phyloP scores from a whole-genome alignment of 2,329 filamentous ascomycete species.

The Cladosporium sp. region DNA sequence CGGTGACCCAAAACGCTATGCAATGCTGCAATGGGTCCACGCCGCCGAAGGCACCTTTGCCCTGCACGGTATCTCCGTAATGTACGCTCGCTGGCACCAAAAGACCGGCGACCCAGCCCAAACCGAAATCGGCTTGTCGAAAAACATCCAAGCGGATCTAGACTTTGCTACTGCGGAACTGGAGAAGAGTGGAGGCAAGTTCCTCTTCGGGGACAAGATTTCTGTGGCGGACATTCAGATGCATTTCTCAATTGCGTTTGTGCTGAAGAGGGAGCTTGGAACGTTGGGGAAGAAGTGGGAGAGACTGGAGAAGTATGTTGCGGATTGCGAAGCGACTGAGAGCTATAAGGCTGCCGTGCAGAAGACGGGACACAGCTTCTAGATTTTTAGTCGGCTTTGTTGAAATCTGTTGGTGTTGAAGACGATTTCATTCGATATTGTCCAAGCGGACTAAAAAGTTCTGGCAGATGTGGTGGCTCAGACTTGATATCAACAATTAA shows the following conservation, averaged over 20 bases:
- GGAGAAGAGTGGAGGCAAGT: conserved; percentile 34
- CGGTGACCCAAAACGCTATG: conserved; percentile 31
- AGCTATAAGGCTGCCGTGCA: conserved; percentile 37
- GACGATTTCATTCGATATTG: too few species aligned
- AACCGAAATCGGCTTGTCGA: conserved; percentile 36
- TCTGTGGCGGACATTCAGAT: conserved; percentile 46
- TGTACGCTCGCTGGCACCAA: conserved; percentile 44
- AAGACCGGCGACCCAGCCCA: conserved; percentile 32
- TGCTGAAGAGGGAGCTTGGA: conserved; percentile 36
- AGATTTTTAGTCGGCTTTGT: neutral
- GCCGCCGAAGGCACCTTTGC: conserved; percentile 46
- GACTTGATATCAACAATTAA: too few species aligned
- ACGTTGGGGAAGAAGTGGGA: conserved; percentile 33
- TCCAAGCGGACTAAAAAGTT: too few species aligned
- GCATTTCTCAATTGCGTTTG: conserved; percentile 40
- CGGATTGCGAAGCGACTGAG: conserved; percentile 33
- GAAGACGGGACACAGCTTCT: conserved; percentile 37
- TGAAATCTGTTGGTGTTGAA: too few species aligned
- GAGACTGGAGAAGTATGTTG: conserved; percentile 34
- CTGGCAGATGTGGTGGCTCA: too few species aligned
- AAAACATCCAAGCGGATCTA: conserved; percentile 44
- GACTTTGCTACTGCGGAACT: conserved; percentile 43
- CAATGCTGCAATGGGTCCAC: conserved; percentile 42
- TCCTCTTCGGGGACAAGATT: conserved; percentile 39
- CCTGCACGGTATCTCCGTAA: conserved; percentile 42